Percentiles rank a stretch among this genome's conserved stretches.
These are phyloP conservation scores for Pseudonectria foliicola DNA, from an alignment of 2,329 filamentous ascomycete species.

Conservation along the genomic window DNA sequence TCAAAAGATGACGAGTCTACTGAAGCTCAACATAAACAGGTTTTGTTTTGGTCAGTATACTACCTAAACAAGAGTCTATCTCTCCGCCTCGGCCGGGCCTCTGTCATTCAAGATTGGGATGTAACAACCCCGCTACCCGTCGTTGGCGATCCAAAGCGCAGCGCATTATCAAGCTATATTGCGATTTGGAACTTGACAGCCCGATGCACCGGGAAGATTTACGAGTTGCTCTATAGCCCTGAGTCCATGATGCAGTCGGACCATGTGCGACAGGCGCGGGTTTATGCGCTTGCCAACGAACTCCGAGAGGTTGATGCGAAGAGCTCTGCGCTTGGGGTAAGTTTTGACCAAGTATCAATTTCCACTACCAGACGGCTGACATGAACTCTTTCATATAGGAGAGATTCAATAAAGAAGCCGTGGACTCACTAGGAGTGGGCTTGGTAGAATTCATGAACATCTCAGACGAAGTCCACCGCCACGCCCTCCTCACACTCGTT, in stretches of 20 bases:
- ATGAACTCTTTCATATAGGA: not conserved
- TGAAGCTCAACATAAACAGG: slow-evolving; percentile 15
- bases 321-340: slow-evolving; percentile 11
- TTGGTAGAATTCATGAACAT: slow-evolving; percentile 30
- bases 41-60: slow-evolving; percentile 53
- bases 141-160: slow-evolving; percentile 24
- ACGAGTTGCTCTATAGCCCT: slow-evolving; percentile 45
- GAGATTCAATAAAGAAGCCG: slow-evolving; percentile 18
- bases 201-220: slow-evolving; percentile 49
- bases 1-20: slow-evolving; percentile 16
- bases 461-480: slow-evolving; percentile 35
- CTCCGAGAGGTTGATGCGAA: slow-evolving; percentile 21
- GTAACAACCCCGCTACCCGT: slow-evolving; percentile 35
- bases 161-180: slow-evolving; percentile 28
- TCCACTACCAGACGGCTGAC: slow-evolving; percentile 2
- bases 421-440: slow-evolving; percentile 18
- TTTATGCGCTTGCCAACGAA: slow-evolving; percentile 23
- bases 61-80: slow-evolving; percentile 49
- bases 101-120: slow-evolving; percentile 50
- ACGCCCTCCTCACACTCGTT: slow-evolving; percentile 34
- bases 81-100: slow-evolving; percentile 45
- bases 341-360: not conserved
- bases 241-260: slow-evolving; percentile 30
- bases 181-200: slow-evolving; percentile 43
- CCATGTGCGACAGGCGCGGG: slow-evolving; percentile 27